phyloP scores from a whole-genome alignment of 1,284 basidiomycete genomes.

The Leccinum solheimii region DNA sequence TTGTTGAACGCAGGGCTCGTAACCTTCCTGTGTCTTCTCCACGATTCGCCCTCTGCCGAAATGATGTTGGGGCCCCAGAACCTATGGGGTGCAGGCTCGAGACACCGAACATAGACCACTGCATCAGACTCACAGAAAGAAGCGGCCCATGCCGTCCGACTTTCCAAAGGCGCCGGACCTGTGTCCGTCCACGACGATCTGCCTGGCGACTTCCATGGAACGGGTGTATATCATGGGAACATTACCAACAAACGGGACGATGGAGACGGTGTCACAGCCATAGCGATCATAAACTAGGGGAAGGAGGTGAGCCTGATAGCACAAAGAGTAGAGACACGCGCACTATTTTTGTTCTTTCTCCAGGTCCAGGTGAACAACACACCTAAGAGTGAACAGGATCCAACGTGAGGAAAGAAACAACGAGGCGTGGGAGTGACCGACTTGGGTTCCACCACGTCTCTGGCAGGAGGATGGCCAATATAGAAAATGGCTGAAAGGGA shows the following conservation, averaged over 20 bases:
- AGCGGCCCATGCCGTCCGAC: conserved; percentile 26
- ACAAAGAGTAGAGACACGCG: conserved; percentile 3
- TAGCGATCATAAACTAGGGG: conserved; percentile 41
- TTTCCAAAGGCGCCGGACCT: conserved; percentile 44
- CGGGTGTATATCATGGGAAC: conserved; percentile 43
- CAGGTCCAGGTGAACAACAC: conserved; percentile 39
- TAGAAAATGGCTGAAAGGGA: conserved; percentile 41
- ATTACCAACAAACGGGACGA: conserved; percentile 46
- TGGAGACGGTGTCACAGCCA: conserved; percentile 43
- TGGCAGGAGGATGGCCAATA: conserved; percentile 40
- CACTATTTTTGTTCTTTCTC: conserved; percentile 33
- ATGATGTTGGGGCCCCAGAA: conserved; percentile 50
- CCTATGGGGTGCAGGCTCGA: conserved; percentile 25
- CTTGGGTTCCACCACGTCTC: conserved; percentile 48
- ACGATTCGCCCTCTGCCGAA: conserved; percentile 42
- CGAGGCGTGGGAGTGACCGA: conserved; percentile 7
- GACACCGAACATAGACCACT: neutral
- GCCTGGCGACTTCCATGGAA: conserved; percentile 51
- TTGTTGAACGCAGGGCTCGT: conserved; percentile 52
- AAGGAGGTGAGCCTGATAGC: neutral
- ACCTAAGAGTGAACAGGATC: conserved; percentile 12
- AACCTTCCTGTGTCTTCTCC: conserved; percentile 51
- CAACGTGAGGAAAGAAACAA: neutral
- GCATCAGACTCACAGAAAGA: conserved; percentile 9
- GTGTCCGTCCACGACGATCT: conserved; percentile 42